Conservation (phyloP, 305 asterid genomes). For the Solanum chacoense region DNA sequence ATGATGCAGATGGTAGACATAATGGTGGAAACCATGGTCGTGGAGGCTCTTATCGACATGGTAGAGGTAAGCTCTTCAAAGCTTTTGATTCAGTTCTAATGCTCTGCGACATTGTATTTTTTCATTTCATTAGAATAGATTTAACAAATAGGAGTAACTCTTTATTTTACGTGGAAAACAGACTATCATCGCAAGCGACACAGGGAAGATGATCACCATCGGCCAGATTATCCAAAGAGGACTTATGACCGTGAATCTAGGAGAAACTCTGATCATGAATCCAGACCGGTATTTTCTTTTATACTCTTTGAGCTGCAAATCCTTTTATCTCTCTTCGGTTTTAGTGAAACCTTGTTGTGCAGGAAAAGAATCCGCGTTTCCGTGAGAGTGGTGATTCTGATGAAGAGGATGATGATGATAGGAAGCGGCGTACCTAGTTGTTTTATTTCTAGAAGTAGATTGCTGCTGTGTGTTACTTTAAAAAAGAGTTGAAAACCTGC, state of each 20-base stretch:
- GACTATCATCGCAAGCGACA: conserved; percentile 68
- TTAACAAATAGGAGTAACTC: not conserved
- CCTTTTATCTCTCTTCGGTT: not conserved
- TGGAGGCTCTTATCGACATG: conserved; percentile 67
- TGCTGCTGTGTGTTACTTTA: not conserved
- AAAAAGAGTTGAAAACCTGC: not conserved
- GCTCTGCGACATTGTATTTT: not conserved
- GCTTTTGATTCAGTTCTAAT: not conserved
- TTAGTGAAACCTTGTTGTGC: conserved; percentile 1
- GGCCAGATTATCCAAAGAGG: conserved; percentile 57
- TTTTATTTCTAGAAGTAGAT: not conserved
- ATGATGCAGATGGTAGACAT: conserved; percentile 62
- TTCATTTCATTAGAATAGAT: not conserved
- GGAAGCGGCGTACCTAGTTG: conserved; percentile 28
- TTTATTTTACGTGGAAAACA: conserved; percentile 9
- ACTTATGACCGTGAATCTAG: conserved; percentile 66
- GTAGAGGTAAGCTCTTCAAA: conserved; percentile 48
- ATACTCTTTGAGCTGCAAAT: not conserved
- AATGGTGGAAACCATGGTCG: conserved; percentile 67
- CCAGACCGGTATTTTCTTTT: conserved; percentile 67
- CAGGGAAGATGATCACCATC: conserved; percentile 66
- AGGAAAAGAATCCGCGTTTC: conserved; percentile 93
- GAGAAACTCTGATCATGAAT: conserved; percentile 59
- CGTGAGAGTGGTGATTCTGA: conserved; percentile 92
- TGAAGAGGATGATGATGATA: conserved; percentile 73